Evolutionary conservation across 108 stramenopile species (phyloP).

Genomic region (Mediolabrus comicus): DNA sequence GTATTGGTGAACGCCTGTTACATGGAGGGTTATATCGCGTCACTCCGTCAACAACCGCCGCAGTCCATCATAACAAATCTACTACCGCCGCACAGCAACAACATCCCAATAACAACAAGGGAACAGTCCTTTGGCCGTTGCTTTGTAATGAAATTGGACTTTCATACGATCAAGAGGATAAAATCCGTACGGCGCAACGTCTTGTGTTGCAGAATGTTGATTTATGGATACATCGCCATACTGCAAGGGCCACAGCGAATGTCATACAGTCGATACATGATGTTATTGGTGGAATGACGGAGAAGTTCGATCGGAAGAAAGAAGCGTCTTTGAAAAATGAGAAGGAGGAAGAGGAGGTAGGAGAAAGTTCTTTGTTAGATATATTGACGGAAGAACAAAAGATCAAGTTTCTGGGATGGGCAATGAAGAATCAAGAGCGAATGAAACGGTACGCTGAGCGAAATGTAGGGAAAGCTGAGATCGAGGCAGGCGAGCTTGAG

Average conservation of each 20-base stretch:
- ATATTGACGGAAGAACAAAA: slow-evolving; percentile 68
- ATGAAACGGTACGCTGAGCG: slow-evolving; percentile 27
- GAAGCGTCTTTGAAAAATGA: not conserved
- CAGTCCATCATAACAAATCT: too few species aligned
- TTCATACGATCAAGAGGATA: slow-evolving; percentile 92
- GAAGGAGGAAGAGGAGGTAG: slow-evolving; percentile 5
- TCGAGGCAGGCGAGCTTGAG: slow-evolving; percentile 22
- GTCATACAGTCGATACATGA: slow-evolving; percentile 65
- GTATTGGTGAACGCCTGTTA: slow-evolving; percentile 90
- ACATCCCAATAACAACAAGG: slow-evolving; percentile 9
- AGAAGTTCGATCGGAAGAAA: slow-evolving; percentile 45
- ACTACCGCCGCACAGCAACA: not conserved
- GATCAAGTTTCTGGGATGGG: slow-evolving; percentile 70
- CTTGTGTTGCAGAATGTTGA: slow-evolving; percentile 46
- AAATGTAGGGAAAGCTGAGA: not conserved
- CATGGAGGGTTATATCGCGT: slow-evolving; percentile 59
- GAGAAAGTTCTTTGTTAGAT: slow-evolving; percentile 6
- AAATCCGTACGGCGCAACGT: slow-evolving; percentile 69
- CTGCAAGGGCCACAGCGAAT: slow-evolving; percentile 58
- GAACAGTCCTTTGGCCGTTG: slow-evolving; percentile 84
- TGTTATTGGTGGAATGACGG: slow-evolving; percentile 46
- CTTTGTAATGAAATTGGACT: slow-evolving; percentile 90
- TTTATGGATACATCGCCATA: slow-evolving; percentile 81
- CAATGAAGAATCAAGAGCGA: slow-evolving; percentile 42
- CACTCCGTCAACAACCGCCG: slow-evolving; percentile 32